Conservation (phyloP, 768 basidiomycete species). For the Scleroderma bovista region DNA sequence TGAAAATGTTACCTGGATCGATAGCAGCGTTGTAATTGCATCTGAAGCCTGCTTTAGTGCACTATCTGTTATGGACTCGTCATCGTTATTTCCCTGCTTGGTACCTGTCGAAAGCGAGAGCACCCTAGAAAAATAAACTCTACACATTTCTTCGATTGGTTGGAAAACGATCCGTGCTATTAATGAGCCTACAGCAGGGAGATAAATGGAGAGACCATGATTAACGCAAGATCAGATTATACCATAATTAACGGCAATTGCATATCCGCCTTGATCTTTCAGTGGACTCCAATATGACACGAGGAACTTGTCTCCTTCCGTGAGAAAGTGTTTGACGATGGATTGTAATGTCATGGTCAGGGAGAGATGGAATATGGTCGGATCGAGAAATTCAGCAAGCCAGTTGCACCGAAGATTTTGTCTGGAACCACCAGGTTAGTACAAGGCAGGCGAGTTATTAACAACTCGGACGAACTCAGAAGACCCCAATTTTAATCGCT, state of each 20-base stretch:
- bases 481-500: slow-evolving; percentile 7
- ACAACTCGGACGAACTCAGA: slow-evolving; percentile 13
- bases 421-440: slow-evolving; percentile 2
- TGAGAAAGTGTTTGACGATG: slow-evolving; percentile 88
- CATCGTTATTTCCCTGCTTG: slow-evolving; percentile 2
- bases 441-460: not conserved
- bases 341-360: slow-evolving; percentile 85
- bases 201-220: not conserved
- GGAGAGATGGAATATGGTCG: slow-evolving; percentile 53
- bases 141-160: slow-evolving; percentile 89
- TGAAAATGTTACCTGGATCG: slow-evolving; percentile 60
- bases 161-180: slow-evolving; percentile 91
- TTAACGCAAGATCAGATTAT: slow-evolving; percentile 12
- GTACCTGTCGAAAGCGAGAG: slow-evolving; percentile 27
- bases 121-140: slow-evolving; percentile 80
- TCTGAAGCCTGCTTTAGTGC: slow-evolving; percentile 38
- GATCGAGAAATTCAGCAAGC: slow-evolving; percentile 36
- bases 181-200: slow-evolving; percentile 63
- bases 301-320: slow-evolving; percentile 91
- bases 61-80: not conserved
- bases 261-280: slow-evolving; percentile 90
- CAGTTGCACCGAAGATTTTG: slow-evolving; percentile 2
- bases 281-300: slow-evolving; percentile 80
- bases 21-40: slow-evolving; percentile 55
- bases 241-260: slow-evolving; percentile 96